Evolutionary conservation across 306 rosid species (phyloP), one percentile per base, ranked within the genome.

Genomic region (Quercus parvula): DNA sequence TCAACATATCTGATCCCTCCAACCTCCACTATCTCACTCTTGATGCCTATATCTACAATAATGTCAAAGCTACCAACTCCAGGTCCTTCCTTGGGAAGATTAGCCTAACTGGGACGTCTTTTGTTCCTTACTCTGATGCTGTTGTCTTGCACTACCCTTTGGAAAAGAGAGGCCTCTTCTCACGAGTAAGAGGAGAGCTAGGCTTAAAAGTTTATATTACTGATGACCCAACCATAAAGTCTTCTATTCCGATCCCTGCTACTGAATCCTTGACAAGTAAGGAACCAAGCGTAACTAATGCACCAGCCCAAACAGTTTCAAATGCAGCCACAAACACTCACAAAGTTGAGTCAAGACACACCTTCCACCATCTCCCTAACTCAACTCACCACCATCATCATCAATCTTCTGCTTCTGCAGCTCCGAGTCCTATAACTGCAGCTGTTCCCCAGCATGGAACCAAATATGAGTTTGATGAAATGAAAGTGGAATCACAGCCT

Each of bases 121-220:
- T 93, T 79, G 98, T 93, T 35, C 91, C 94, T 38, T 77, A 78
- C n/a, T 70, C 91, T 70, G 98, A 93, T 84, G 93, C 98, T 62
- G 91, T 93, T 79, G 94, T 90, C 31, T 66, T 93, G 88, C 98
- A 93, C 82, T 93, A 88, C 77, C 98, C 94, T 5, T 56, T 93
- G 76, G 97, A 91, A 51, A 93, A 88, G 79, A 93, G 93, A 0
- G 87, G 93, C 27, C 69, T 93, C 56, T 90, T 93, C 64, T 91
- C 98, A 6, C 92, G 86, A 1, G 98, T 91, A 1, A 88, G 97
- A 81, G 98, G 98, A 70, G 97, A 94, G 84, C 82, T 94, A 30
- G 95, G 97, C 78, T 87, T 91, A 14, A 94, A 87, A 82, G 89
- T 89, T 66, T 94, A 85, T 83, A 67, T 94, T 10, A 91, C 94